phyloP scores from a whole-genome alignment of 2,329 filamentous ascomycete species.

The Bipolaris cookei region DNA sequence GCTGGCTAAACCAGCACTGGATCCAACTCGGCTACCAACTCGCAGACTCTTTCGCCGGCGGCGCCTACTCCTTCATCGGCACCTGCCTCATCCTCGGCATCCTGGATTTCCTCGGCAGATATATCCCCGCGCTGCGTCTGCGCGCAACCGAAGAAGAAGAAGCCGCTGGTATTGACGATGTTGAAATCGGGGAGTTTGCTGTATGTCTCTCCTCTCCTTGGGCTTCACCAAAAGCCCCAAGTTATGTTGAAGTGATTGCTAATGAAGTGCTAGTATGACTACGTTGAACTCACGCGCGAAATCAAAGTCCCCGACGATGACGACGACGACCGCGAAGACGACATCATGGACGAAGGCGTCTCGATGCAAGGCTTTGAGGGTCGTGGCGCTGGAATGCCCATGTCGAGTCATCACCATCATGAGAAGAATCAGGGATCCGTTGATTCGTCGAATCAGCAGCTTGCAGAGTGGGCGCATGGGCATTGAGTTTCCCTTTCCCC shows the following conservation, averaged over 20 bases:
- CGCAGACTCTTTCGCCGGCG: slow-evolving; percentile 78
- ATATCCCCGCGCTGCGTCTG: slow-evolving; percentile 76
- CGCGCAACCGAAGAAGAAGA: slow-evolving; percentile 79
- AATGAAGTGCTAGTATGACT: slow-evolving; percentile 69
- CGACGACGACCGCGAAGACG: slow-evolving; percentile 26
- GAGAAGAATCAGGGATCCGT: slow-evolving; percentile 49
- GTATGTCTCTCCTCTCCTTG: slow-evolving; percentile 50
- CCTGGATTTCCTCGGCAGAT: slow-evolving; percentile 72
- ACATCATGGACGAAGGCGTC: slow-evolving; percentile 40
- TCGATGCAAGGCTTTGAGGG: slow-evolving; percentile 43
- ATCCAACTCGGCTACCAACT: slow-evolving; percentile 83
- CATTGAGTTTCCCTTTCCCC: slow-evolving; percentile 25
- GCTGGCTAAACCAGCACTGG: slow-evolving; percentile 85
- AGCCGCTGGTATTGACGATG: slow-evolving; percentile 83
- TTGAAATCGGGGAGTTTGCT: slow-evolving; percentile 92
- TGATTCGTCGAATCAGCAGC: slow-evolving; percentile 45
- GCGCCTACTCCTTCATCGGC: slow-evolving; percentile 77
- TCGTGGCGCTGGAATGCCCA: slow-evolving; percentile 37
- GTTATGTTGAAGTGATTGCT: not conserved
- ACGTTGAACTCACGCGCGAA: slow-evolving; percentile 81
- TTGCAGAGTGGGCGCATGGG: slow-evolving; percentile 47
- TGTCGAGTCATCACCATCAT: slow-evolving; percentile 36
- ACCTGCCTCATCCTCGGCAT: slow-evolving; percentile 74
- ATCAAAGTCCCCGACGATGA: slow-evolving; percentile 46
- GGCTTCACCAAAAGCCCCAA: no score